Evolutionary conservation across 495 filamentous ascomycete species (phyloP), one percentile per base, ranked within the genome.

Genomic region (Aspergillus olivimuriae): DNA sequence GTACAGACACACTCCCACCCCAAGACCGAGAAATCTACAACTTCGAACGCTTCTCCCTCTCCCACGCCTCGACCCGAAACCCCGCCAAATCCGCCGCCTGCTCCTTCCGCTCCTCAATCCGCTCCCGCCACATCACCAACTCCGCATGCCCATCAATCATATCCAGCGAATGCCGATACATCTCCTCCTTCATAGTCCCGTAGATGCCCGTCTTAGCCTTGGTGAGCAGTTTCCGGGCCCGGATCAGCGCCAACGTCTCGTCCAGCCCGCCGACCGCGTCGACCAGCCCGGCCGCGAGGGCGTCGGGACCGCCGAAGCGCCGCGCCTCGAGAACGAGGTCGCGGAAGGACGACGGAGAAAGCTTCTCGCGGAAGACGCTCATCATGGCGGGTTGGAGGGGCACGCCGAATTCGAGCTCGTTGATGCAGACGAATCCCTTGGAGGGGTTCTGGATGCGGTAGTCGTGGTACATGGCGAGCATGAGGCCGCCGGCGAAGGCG

Each of bases 381-480:
- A 73, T 73, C 85, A 92, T 87, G 9, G 84, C 73, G 1, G 83
- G 69, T 35, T 78, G 72, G 9, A 92, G 70, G 7, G 83, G 81
- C 0, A 82, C 79, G 12, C 86, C 84, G 20, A 90, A 81, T 9
- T 88, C 83, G 3, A 89, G 63, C 61, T 90, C 87, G 55, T 90
- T 89, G 34, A 90, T 55, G 58, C 86, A 89, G 10, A 83, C 58
- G 58, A 79, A 88, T 1, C 86, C 86, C 21, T 74, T 72, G 3
- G 66, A 19, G 0, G 81, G 77, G 52, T 84, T 86, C 70, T 84
- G 80, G 50, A 88, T 63, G 3, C 86, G 77, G 60, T 90, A 91
- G 61, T 91, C 86, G 67, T 89, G 84, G 61, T 85, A 80, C 83
- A 89, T 87, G 37, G 85, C 81, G 5, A 86, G 61, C 82, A 91